These are phyloP conservation scores for Yarrowia sp. DNA, from an alignment of 805 yeast species.

Conservation along the genomic window DNA sequence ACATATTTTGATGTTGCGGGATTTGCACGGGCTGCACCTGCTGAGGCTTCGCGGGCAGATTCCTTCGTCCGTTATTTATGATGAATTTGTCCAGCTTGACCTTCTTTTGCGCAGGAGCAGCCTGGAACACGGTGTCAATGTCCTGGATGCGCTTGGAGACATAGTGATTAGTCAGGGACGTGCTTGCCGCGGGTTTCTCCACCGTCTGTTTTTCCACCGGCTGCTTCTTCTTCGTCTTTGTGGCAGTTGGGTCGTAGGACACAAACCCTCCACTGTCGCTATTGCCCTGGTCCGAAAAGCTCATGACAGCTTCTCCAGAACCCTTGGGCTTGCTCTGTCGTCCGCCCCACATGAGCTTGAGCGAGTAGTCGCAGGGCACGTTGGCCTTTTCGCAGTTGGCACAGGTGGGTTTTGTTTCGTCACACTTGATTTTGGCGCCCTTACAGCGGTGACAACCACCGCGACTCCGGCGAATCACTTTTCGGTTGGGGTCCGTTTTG, in stretches of 20 bases:
- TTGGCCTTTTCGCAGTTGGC: conserved; percentile 59
- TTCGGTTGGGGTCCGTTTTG: conserved; percentile 36
- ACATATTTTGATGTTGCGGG: neutral
- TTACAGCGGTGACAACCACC: conserved; percentile 48
- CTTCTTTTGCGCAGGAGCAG: conserved; percentile 44
- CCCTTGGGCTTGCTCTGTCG: conserved; percentile 55
- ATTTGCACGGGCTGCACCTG: neutral
- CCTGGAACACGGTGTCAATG: conserved; percentile 39
- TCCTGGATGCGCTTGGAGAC: conserved; percentile 38
- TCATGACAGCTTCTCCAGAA: neutral
- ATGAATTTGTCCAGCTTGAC: conserved; percentile 41
- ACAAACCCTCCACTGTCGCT: neutral
- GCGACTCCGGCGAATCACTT: conserved; percentile 37
- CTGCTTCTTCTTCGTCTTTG: conserved; percentile 6
- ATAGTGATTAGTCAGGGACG: conserved; percentile 37
- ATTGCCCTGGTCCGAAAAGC: no score
- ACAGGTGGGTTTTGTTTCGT: conserved; percentile 70
- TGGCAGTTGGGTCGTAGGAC: conserved; percentile 11
- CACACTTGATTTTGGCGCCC: conserved; percentile 69
- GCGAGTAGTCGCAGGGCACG: conserved; percentile 64
- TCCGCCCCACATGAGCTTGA: conserved; percentile 77
- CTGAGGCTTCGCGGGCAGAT: neutral
- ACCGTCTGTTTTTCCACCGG: neutral
- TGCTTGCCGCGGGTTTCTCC: neutral
- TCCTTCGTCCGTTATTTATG: conserved; percentile 15